A percentile compares a stretch with the other conserved stretches of the same genome.
Conservation (phyloP, 148 eudicot species). For the Pharnaceum exiguum region DNA sequence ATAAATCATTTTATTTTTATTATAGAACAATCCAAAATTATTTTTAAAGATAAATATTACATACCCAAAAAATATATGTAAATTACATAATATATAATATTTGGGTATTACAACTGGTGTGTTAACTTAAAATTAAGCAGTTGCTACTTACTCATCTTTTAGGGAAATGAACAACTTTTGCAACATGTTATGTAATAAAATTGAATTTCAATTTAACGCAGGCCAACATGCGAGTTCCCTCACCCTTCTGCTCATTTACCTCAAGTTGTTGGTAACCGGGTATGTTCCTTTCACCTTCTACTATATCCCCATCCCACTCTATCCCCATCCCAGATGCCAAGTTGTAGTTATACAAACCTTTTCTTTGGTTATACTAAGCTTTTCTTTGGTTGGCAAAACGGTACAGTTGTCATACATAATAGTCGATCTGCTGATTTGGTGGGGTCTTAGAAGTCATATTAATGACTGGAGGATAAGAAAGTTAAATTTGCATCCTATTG, state of each 20-base stretch:
- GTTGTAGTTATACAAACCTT: neutral
- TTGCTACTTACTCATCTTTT: too few species aligned
- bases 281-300: conserved; percentile 26
- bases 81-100: too few species aligned
- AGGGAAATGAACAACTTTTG: too few species aligned
- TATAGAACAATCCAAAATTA: too few species aligned
- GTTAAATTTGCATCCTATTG: conserved; percentile 88
- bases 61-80: too few species aligned
- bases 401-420: conserved; percentile 77
- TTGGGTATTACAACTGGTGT: too few species aligned
- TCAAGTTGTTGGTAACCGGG: conserved; percentile 89
- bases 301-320: neutral
- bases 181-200: too few species aligned
- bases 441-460: conserved; percentile 86
- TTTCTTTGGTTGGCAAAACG: neutral
- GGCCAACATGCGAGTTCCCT: conserved; percentile 94
- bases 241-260: conserved; percentile 93
- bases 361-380: neutral
- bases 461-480: conserved; percentile 84
- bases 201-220: too few species aligned
- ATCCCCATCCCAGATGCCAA: neutral
- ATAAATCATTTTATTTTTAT: too few species aligned
- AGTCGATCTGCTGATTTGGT: conserved; percentile 90
- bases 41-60: too few species aligned
- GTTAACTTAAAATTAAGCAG: too few species aligned